Conservation (phyloP, 1,139 yeast genomes). For the Taphrina sp. region DNA sequence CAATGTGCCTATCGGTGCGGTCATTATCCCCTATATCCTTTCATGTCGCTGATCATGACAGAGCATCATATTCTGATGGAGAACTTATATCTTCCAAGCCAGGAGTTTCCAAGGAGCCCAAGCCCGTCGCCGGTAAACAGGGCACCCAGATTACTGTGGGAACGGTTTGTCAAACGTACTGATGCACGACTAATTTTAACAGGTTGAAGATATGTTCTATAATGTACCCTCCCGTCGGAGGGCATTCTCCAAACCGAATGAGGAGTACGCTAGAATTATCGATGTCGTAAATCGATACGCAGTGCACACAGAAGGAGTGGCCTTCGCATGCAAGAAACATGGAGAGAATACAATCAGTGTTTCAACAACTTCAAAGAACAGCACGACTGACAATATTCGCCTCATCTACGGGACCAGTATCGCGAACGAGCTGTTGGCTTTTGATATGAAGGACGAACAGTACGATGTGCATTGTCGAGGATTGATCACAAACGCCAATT, state of each 20-base stretch:
- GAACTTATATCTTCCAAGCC: slow-evolving; percentile 40
- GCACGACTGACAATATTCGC: slow-evolving; percentile 66
- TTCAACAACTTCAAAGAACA: slow-evolving; percentile 40
- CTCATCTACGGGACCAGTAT: slow-evolving; percentile 67
- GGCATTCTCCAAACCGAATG: slow-evolving; percentile 63
- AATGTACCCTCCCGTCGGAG: slow-evolving; percentile 78
- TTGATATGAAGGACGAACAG: slow-evolving; percentile 45
- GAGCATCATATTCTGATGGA: slow-evolving; percentile 44
- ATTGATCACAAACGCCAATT: slow-evolving; percentile 69
- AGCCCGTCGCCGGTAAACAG: slow-evolving; percentile 77
- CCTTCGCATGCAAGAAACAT: slow-evolving; percentile 70
- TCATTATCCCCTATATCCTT: background rate
- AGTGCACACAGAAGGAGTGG: slow-evolving; percentile 65
- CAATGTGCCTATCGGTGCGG: slow-evolving; percentile 59
- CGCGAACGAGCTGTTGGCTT: slow-evolving; percentile 61
- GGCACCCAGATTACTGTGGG: slow-evolving; percentile 74
- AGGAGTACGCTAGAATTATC: slow-evolving; percentile 71
- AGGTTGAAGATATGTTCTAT: slow-evolving; percentile 79
- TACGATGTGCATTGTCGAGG: slow-evolving; percentile 50
- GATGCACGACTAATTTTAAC: slow-evolving; percentile 3
- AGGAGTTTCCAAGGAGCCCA: slow-evolving; percentile 52
- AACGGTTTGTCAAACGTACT: no score
- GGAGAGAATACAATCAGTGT: slow-evolving; percentile 54
- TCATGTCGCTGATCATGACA: no score
- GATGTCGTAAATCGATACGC: slow-evolving; percentile 86